Percentiles rank a stretch among this genome's conserved stretches.
Evolutionary conservation across 805 yeast genomes (phyloP).

Genomic region (Crinitomyces ghanaensis): DNA sequence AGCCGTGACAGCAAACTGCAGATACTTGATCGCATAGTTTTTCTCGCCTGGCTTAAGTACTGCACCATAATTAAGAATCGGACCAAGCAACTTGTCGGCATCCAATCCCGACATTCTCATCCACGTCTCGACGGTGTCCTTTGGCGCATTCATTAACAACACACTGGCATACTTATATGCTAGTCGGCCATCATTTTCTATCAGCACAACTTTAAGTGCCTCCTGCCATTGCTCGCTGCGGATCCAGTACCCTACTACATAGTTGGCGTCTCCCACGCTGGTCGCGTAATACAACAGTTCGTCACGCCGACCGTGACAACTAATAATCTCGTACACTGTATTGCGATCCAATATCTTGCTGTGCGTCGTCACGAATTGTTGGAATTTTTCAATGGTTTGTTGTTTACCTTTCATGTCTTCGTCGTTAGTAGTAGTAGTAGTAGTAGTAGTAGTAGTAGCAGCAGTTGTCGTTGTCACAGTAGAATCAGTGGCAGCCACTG

Average conservation of each 20-base stretch:
- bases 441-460: too few species aligned
- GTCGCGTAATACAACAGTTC: conserved; percentile 61
- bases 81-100: conserved; percentile 58
- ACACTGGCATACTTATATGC: conserved; percentile 62
- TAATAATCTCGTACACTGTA: conserved; percentile 62
- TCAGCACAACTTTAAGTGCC: conserved; percentile 44
- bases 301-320: conserved; percentile 50
- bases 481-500: neutral
- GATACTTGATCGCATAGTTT: conserved; percentile 57
- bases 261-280: conserved; percentile 53
- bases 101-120: conserved; percentile 43
- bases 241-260: conserved; percentile 59
- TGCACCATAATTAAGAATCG: conserved; percentile 53
- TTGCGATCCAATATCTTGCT: conserved; percentile 44
- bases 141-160: conserved; percentile 55
- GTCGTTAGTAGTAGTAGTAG: neutral
- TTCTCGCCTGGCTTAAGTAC: conserved; percentile 29
- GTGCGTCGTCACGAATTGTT: conserved; percentile 40
- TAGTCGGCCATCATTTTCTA: conserved; percentile 33
- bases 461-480: neutral
- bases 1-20: conserved; percentile 42
- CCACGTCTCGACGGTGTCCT: conserved; percentile 70
- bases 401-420: neutral
- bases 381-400: conserved; percentile 23
- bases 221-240: conserved; percentile 61